Conservation (phyloP, 768 basidiomycete genomes). For the Russula emetica region DNA sequence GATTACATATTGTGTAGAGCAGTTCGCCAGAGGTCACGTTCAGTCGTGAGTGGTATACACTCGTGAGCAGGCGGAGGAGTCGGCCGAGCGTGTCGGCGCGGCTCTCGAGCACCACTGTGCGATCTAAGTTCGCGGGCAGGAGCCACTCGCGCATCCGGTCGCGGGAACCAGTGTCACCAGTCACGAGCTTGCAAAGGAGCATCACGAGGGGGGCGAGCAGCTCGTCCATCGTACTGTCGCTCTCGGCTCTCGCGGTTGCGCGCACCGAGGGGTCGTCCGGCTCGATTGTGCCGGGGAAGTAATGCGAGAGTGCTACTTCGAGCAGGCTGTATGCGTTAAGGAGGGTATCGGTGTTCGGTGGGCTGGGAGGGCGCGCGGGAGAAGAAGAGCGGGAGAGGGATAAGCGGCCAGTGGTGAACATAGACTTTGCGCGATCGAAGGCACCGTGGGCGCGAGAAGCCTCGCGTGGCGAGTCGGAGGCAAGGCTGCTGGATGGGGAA, state of each 20-base stretch:
- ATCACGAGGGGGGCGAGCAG: constrained; percentile 70
- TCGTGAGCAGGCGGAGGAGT: constrained; percentile 69
- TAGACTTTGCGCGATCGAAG: constrained; percentile 56
- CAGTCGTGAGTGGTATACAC: constrained; percentile 66
- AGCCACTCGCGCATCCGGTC: constrained; percentile 60
- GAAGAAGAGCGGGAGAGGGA: constrained; percentile 36
- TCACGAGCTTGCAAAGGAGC: constrained; percentile 66
- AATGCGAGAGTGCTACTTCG: constrained; percentile 53
- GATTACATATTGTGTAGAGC: constrained; percentile 77
- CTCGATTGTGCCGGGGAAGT: constrained; percentile 61
- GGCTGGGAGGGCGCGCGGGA: constrained; percentile 43
- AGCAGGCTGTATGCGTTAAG: constrained; percentile 65
- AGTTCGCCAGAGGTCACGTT: constrained; percentile 83
- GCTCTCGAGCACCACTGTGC: constrained; percentile 67
- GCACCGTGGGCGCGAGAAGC: constrained; percentile 31
- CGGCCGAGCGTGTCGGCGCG: constrained; percentile 73
- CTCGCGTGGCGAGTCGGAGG: constrained; percentile 26
- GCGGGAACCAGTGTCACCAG: constrained; percentile 56
- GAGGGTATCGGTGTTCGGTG: constrained; percentile 45
- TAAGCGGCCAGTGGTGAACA: constrained; percentile 49
- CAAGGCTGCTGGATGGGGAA: constrained; percentile 17
- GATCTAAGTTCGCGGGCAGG: constrained; percentile 75
- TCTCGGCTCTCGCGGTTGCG: constrained; percentile 46
- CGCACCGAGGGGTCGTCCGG: constrained; percentile 63
- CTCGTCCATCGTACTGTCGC: constrained; percentile 68